These are phyloP conservation scores for Fusarium sp. DNA, from an alignment of 2,329 filamentous ascomycete species.

Conservation along the genomic window DNA sequence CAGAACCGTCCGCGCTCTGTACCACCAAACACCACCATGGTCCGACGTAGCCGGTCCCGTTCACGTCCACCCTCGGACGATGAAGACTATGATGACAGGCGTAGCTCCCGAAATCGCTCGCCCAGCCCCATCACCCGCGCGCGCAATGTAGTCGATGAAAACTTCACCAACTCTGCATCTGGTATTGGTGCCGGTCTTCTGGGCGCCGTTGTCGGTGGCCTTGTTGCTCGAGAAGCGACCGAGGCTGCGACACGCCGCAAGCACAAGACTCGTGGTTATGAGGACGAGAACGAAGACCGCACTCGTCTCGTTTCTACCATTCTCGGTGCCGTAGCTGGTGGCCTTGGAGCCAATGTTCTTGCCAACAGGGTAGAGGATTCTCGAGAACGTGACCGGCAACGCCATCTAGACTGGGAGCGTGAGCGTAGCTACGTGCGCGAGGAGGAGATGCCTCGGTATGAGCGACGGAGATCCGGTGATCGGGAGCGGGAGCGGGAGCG, in stretches of 20 bases:
- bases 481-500: slow-evolving; percentile 12
- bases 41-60: slow-evolving; percentile 45
- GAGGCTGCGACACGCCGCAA: slow-evolving; percentile 56
- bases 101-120: slow-evolving; percentile 46
- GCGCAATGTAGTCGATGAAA: slow-evolving; percentile 58
- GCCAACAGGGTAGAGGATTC: slow-evolving; percentile 60
- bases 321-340: slow-evolving; percentile 67
- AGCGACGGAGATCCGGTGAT: slow-evolving; percentile 37
- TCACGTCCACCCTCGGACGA: slow-evolving; percentile 41
- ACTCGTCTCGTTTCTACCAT: slow-evolving; percentile 62
- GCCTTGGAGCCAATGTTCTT: slow-evolving; percentile 66
- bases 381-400: slow-evolving; percentile 52
- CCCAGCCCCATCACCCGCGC: slow-evolving; percentile 58
- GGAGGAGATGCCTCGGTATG: slow-evolving; percentile 48
- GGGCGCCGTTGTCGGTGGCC: slow-evolving; percentile 67
- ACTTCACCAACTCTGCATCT: slow-evolving; percentile 63
- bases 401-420: slow-evolving; percentile 55
- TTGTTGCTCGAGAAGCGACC: slow-evolving; percentile 64
- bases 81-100: slow-evolving; percentile 44
- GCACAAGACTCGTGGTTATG: slow-evolving; percentile 48
- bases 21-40: slow-evolving; percentile 49
- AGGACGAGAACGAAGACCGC: slow-evolving; percentile 49
- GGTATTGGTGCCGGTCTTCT: slow-evolving; percentile 66
- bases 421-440: slow-evolving; percentile 52
- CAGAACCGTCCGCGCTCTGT: slow-evolving; percentile 53